Evolutionary conservation across 495 filamentous ascomycete species (phyloP), one percentile per base, ranked within the genome.

Genomic region (Podospora comata): DNA sequence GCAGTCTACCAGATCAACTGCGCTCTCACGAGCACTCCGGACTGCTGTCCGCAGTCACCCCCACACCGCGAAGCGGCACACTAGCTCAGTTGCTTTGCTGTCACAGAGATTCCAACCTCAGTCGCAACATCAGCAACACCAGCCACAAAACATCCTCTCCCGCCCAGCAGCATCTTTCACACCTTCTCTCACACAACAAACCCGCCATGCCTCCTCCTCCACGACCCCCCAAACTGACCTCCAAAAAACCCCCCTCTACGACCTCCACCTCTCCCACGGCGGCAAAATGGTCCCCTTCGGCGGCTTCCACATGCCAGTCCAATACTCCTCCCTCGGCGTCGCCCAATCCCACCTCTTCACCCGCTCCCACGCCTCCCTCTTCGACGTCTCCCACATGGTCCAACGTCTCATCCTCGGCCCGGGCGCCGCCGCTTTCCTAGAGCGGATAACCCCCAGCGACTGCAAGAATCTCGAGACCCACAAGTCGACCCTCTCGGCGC

Each of bases 251-350:
- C 87, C 90, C 32, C 86, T 99, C 55, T 89, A 96, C 81, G 88
- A 94, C 72, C 81, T 98, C 27, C 94, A 99, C 77, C 70, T 92
- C 64, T 79, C 81, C 39, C 80, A 91, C 75, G 92, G 92, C 71
- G 95, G 85, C 56, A 97, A 96, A 80, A 96, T 99, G 89, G 94
- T 98, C 65, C 92, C 92, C n/a, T 99, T 97, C 76, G 94, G 90
- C 65, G 94, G 93, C 69, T 98, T 88, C 81, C 83, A 85, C 64
- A 98, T 99, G 95, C 96, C 95, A 19, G 86, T 99, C 28, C 89
- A 93, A 71, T 99, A 98, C 80, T 75, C 82, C 27, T 88, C 89
- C 69, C 83, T 92, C 68, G 86, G 87, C 74, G 87, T 97, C 70
- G 84, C 84, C 62, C 88, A 91, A 61, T 94, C 91, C 70, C 95